These are phyloP conservation scores for Diplogelasinospora grovesii DNA, from an alignment of 495 filamentous ascomycete genomes.

Conservation along the genomic window DNA sequence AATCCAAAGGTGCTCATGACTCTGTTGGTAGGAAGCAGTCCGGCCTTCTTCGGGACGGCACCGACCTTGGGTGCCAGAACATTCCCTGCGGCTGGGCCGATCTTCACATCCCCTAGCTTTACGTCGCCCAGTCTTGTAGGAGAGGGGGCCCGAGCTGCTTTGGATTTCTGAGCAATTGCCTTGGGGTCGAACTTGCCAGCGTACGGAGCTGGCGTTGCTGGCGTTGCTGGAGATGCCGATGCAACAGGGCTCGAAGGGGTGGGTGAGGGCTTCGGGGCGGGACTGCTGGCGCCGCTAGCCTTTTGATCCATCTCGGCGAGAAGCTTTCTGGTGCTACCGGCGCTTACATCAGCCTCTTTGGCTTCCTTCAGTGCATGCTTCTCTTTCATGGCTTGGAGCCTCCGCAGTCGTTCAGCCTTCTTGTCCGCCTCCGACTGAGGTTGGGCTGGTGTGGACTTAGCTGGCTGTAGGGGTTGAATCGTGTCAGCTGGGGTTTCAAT, in stretches of 20 bases:
- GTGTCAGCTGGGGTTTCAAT: conserved; percentile 13
- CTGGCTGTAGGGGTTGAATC: conserved; percentile 22
- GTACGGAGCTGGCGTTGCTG: conserved; percentile 44
- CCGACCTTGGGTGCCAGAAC: not conserved
- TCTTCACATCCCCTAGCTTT: conserved; percentile 25
- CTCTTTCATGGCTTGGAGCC: conserved; percentile 86
- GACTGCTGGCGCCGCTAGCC: conserved; percentile 47
- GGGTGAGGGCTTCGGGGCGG: conserved; percentile 48
- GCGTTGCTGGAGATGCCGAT: conserved; percentile 33
- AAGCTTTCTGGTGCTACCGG: conserved; percentile 57
- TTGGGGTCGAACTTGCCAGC: conserved; percentile 86
- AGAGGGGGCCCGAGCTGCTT: conserved; percentile 42
- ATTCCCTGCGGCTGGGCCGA: conserved; percentile 25
- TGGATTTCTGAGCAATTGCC: conserved; percentile 68
- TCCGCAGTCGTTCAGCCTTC: conserved; percentile 75
- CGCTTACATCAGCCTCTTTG: conserved; percentile 63
- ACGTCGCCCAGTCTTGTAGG: conserved; percentile 35
- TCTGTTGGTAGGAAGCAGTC: conserved; percentile 29
- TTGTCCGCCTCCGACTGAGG: conserved; percentile 72
- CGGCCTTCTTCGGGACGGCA: conserved; percentile 11
- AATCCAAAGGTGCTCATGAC: conserved; percentile 76
- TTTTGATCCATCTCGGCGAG: conserved; percentile 72
- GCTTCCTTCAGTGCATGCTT: conserved; percentile 76
- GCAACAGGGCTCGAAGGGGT: conserved; percentile 45
- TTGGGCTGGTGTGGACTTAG: conserved; percentile 47